Evolutionary conservation across 345 rosid species (phyloP).

Genomic region (Arabidopsis suecica): DNA sequence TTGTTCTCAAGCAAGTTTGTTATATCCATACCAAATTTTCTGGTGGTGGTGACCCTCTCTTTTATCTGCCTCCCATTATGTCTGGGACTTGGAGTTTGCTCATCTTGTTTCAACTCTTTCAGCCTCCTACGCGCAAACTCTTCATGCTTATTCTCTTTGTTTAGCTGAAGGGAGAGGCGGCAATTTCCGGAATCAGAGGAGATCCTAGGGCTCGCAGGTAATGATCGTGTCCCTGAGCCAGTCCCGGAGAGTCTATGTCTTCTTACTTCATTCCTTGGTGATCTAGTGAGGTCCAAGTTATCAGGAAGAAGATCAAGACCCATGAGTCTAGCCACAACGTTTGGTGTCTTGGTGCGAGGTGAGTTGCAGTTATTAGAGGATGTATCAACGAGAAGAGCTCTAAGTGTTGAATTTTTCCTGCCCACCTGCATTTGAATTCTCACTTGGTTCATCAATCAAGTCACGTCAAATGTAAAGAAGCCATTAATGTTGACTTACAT

Average conservation of each 20-base stretch:
- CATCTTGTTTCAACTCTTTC: constrained; percentile 57
- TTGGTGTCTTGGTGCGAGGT: constrained; percentile 75
- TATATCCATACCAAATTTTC: constrained; percentile 69
- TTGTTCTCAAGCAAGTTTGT: constrained; percentile 54
- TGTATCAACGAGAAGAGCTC: constrained; percentile 11
- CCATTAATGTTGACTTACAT: constrained; percentile 51
- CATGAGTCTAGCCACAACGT: constrained; percentile 83
- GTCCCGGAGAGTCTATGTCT: constrained; percentile 8
- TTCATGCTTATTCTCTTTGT: constrained; percentile 58
- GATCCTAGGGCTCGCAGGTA: constrained; percentile 74
- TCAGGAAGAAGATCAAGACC: constrained; percentile 89
- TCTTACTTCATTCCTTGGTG: constrained; percentile 44
- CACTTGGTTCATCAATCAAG: constrained; percentile 37
- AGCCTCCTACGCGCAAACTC: constrained; percentile 35
- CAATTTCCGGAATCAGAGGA: constrained; percentile 65
- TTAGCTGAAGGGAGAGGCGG: constrained; percentile 71
- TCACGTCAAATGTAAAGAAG: constrained; percentile 3
- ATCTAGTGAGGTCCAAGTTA: constrained; percentile 40
- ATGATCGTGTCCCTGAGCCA: constrained; percentile 51
- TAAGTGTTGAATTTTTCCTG: constrained; percentile 28
- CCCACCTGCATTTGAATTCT: constrained; percentile 44
- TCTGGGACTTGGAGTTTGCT: constrained; percentile 54
- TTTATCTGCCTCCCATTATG: constrained; percentile 60
- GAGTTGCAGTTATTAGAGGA: constrained; percentile 44
- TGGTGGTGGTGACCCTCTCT: constrained; percentile 48